Base-by-base conservation (phyloP, 768 basidiomycete species). In the Tephrocybe rancida region DNA sequence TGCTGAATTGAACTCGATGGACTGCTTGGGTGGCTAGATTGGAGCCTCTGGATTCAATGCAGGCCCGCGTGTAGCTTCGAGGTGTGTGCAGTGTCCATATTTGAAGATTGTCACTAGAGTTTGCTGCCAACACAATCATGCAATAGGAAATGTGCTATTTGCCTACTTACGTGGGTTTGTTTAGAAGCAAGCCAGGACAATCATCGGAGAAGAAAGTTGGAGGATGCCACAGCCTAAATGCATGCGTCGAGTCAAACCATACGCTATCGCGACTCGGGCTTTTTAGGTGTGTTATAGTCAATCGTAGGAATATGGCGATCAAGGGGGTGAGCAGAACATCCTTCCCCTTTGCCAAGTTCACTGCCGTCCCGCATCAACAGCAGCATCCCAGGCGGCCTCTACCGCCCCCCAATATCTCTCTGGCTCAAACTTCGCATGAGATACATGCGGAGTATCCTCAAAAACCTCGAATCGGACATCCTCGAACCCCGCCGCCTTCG, bases 21-120 rank as follows among this genome's bases (percentile, higher is more conserved):
- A 3, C 57, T 84, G 18, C 78, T 82, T 71, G 42, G 37, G 0
- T 83, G 82, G 82, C 63, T 84, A 0, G 82, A 78, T 54, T 84
- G 82, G 82, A 73, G 65, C 34, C 62, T 71, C 7, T 84, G 82
- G 81, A 58, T 74, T 1, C 76, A 67, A 37, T 83, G 82, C 46
- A 64, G 61, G 2, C 80, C 81, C 24, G 70, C 61, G 0, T 84
- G 83, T 64, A 61, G 58, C 9, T 63, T 66, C 22, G 75, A 81
- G 68, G 81, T 82, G 42, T 1, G 73, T 67, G 35, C n/a, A 9
- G 16, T 34, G 48, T 22, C 26, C 35, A 46, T 30, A 4, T 27
- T 18, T 44, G 4, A 2, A 34, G 16, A 1, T 57, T 61, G 1
- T 75, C 74, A 2, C 63, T 80, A 4, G 61, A 70, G 9, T 55